Evolutionary conservation across 2,329 filamentous ascomycete genomes (phyloP).

Genomic region (Claviceps sp.): DNA sequence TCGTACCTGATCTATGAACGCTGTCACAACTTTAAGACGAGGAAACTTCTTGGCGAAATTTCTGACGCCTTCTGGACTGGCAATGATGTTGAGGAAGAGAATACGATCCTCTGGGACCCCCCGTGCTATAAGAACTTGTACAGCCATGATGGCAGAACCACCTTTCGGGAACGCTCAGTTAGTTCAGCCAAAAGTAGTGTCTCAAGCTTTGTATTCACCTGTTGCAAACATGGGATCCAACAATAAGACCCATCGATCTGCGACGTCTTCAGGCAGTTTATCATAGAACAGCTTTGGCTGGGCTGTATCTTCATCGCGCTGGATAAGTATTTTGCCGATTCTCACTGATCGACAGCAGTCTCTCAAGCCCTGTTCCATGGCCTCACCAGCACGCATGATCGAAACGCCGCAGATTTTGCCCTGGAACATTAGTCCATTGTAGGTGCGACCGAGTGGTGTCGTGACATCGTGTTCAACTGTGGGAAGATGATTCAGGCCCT

Average conservation of each 20-base stretch:
- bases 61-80: slow-evolving; percentile 83
- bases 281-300: slow-evolving; percentile 94
- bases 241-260: slow-evolving; percentile 81
- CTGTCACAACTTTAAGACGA: slow-evolving; percentile 79
- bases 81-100: slow-evolving; percentile 90
- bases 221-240: slow-evolving; percentile 99
- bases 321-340: slow-evolving; percentile 97
- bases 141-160: slow-evolving; percentile 92
- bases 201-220: slow-evolving; percentile 35
- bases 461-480: slow-evolving; percentile 80
- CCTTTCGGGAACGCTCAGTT: slow-evolving; percentile 33
- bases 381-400: slow-evolving; percentile 95
- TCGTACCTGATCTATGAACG: slow-evolving; percentile 73
- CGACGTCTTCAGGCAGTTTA: slow-evolving; percentile 89
- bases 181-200: background rate
- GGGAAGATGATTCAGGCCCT: slow-evolving; percentile 91
- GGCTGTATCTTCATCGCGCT: slow-evolving; percentile 88
- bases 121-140: slow-evolving; percentile 77
- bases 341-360: slow-evolving; percentile 97
- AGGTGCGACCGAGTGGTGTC: slow-evolving; percentile 78
- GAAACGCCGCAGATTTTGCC: slow-evolving; percentile 98
- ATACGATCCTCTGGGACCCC: slow-evolving; percentile 94
- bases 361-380: slow-evolving; percentile 92
- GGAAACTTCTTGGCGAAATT: slow-evolving; percentile 86
- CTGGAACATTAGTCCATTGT: slow-evolving; percentile 86